These are phyloP conservation scores for Phytophthora ohioensis DNA, from an alignment of 352 stramenopile genomes.

Conservation along the genomic window DNA sequence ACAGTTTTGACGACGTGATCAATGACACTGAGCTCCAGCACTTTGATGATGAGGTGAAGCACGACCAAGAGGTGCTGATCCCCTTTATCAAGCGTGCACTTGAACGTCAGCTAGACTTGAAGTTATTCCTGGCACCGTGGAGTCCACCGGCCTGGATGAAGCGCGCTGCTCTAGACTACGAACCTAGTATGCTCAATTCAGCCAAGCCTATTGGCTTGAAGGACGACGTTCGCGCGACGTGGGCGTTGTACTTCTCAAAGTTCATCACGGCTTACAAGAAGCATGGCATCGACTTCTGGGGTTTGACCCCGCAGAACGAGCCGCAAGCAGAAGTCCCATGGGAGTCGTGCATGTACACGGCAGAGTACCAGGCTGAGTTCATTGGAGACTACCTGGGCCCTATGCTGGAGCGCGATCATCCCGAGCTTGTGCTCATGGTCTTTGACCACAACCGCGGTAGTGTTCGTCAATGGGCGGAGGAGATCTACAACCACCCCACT, in stretches of 20 bases:
- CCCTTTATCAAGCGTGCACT: constrained; percentile 83
- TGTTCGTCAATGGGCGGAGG: constrained; percentile 75
- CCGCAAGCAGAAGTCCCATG: constrained; percentile 77
- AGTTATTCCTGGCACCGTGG: constrained; percentile 91
- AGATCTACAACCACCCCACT: constrained; percentile 69
- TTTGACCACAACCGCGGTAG: constrained; percentile 94
- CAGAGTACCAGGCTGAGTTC: constrained; percentile 74
- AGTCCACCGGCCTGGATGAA: constrained; percentile 93
- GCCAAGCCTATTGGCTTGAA: constrained; percentile 62
- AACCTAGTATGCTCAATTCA: constrained; percentile 73
- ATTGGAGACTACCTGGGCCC: constrained; percentile 84
- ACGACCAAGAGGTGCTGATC: constrained; percentile 88
- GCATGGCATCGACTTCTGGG: constrained; percentile 87
- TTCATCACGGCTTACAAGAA: constrained; percentile 93
- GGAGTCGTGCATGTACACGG: constrained; percentile 73
- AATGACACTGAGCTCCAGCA: constrained; percentile 75
- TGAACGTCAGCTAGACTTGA: constrained; percentile 66
- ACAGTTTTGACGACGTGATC: constrained; percentile 87
- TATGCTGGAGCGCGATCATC: constrained; percentile 66
- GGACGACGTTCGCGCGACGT: constrained; percentile 65
- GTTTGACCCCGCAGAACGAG: constrained; percentile 93
- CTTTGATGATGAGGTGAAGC: constrained; percentile 79
- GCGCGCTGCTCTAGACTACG: constrained; percentile 47
- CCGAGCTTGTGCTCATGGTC: constrained; percentile 90
- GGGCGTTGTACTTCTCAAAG: constrained; percentile 93